These are phyloP conservation scores for Canna indica DNA, from an alignment of 176 grass and related monocot species.

Conservation along the genomic window DNA sequence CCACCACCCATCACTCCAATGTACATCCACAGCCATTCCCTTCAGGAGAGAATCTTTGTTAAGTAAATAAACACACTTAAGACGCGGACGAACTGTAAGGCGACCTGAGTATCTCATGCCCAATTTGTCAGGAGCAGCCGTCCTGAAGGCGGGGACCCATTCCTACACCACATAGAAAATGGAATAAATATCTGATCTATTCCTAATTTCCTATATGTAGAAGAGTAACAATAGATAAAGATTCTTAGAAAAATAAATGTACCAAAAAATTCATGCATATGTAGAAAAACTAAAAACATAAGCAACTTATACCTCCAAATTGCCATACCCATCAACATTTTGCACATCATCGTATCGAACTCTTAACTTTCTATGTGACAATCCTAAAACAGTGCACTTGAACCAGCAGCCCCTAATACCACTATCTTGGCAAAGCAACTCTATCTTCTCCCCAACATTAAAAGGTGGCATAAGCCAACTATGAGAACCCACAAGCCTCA, in stretches of 20 bases:
- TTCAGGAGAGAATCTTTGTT: constrained; percentile 22
- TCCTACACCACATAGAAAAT: constrained; percentile 40
- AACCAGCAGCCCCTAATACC: constrained; percentile 99
- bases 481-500: constrained; percentile 39
- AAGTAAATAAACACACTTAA: constrained; percentile 25
- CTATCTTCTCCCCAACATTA: constrained; percentile 67
- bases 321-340: constrained; percentile 69
- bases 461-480: constrained; percentile 44
- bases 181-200: not conserved
- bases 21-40: constrained; percentile 71
- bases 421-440: constrained; percentile 83
- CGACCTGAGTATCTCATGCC: constrained; percentile 51
- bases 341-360: constrained; percentile 83
- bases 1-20: constrained; percentile 93
- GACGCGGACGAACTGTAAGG: constrained; percentile 52
- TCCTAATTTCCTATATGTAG: not conserved
- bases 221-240: not conserved
- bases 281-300: not conserved
- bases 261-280: not conserved
- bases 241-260: not conserved
- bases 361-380: constrained; percentile 75
- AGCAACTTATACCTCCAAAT: constrained; percentile 53
- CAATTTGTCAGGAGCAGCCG: constrained; percentile 71
- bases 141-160: constrained; percentile 49
- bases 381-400: constrained; percentile 72